Evolutionary conservation across 1,139 yeast genomes (phyloP).

Genomic region (Hyphopichia fennica): DNA sequence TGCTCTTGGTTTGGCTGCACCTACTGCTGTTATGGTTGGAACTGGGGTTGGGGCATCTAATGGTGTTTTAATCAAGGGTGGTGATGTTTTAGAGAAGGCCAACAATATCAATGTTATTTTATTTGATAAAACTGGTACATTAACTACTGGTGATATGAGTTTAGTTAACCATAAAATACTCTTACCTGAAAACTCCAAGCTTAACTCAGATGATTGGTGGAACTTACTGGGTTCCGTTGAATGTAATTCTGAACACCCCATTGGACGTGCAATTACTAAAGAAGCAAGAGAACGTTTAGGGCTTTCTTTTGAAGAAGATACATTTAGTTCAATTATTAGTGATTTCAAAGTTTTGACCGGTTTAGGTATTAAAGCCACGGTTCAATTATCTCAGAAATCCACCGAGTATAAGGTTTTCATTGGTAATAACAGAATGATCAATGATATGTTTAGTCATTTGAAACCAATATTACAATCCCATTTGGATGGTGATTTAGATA

Average conservation of each 20-base stretch:
- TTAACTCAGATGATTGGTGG: slow-evolving; percentile 48
- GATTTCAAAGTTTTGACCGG: slow-evolving; percentile 64
- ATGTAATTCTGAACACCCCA: slow-evolving; percentile 80
- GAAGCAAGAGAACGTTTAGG: slow-evolving; percentile 27
- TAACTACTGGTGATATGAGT: slow-evolving; percentile 82
- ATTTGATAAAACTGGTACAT: slow-evolving; percentile 95
- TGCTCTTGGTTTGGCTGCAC: slow-evolving; percentile 95
- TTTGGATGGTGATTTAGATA: slow-evolving; percentile 12
- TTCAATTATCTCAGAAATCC: slow-evolving; percentile 17
- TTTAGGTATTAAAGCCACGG: slow-evolving; percentile 62
- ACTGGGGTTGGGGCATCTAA: slow-evolving; percentile 92
- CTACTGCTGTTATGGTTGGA: slow-evolving; percentile 98
- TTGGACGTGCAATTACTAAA: slow-evolving; percentile 66
- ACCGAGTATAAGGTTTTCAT: slow-evolving; percentile 37
- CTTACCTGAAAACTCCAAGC: slow-evolving; percentile 5
- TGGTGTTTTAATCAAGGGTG: slow-evolving; percentile 93
- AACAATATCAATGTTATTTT: slow-evolving; percentile 64
- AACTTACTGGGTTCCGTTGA: slow-evolving; percentile 64
- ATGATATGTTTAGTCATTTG: slow-evolving; percentile 15
- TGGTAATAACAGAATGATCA: slow-evolving; percentile 58
- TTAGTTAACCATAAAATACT: slow-evolving; percentile 33
- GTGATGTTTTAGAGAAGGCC: slow-evolving; percentile 80
- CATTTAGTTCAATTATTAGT: slow-evolving; percentile 25
- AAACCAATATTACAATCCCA: slow-evolving; percentile 4
- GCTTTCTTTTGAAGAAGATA: slow-evolving; percentile 34